These are phyloP conservation scores for Trichoderma sp. DNA, from an alignment of 2,329 filamentous ascomycete genomes.

Conservation along the genomic window DNA sequence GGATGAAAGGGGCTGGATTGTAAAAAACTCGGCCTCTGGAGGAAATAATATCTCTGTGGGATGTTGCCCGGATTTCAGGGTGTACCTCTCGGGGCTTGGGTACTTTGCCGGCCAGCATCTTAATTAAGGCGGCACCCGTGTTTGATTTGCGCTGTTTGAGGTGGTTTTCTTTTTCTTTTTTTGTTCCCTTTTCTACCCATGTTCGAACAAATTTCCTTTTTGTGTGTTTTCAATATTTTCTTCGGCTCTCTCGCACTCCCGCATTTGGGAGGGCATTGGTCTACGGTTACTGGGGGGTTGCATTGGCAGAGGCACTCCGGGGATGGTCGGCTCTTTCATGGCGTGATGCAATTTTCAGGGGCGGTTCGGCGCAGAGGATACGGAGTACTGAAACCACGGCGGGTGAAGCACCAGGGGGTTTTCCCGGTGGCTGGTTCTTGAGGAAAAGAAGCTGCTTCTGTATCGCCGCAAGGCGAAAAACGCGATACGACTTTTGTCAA, in stretches of 20 bases:
- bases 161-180: conserved; percentile 17
- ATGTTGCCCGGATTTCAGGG: conserved; percentile 17
- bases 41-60: conserved; percentile 6
- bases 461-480: conserved; percentile 23
- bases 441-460: conserved; percentile 24
- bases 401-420: conserved; percentile 19
- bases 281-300: conserved; percentile 19
- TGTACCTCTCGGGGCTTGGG: background rate
- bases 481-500: conserved; percentile 20
- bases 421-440: conserved; percentile 20
- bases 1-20: background rate
- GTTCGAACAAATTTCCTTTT: conserved; percentile 13
- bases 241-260: conserved; percentile 19
- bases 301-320: conserved; percentile 21
- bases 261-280: conserved; percentile 6
- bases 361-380: conserved; percentile 24
- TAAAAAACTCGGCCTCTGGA: conserved; percentile 18
- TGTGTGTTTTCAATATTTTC: conserved; percentile 9
- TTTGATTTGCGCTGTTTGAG: conserved; percentile 5
- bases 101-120: conserved; percentile 10
- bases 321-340: conserved; percentile 23
- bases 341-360: conserved; percentile 24
- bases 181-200: conserved; percentile 7
- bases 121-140: conserved; percentile 19
- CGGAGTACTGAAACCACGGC: conserved; percentile 24